Evolutionary conservation across 345 rosid species (phyloP), one percentile per base, ranked within the genome.

Genomic region (Tarenaya hassleriana): DNA sequence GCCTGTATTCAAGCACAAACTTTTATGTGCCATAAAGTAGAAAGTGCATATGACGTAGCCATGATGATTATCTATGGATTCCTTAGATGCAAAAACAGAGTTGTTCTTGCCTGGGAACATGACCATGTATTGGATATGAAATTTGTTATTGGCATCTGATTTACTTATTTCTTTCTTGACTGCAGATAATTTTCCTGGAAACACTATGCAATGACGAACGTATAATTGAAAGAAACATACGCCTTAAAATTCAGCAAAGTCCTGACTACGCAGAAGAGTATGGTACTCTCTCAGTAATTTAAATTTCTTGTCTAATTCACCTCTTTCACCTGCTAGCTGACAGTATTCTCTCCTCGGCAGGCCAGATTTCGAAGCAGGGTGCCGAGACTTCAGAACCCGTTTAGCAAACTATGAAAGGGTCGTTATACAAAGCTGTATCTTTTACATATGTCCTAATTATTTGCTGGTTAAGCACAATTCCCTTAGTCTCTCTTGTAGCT

Each of bases 201-300:
- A 88, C 97, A 8, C 52, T 94, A 67, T 94, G 97, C 87, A 94
- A 88, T 54, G 97, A 94, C 56, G 74, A 67, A 55, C 82, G 80
- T 73, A 88, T 94, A 61, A 88, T 94, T 67, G 97, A 88, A 77
- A 86, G 97, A 60, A 88, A 94, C 62, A 94, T 94, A 69, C 95
- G 97, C 21, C 95, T 88, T 50, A 94, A 94, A 75, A 88, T 94
- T 67, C 99, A 86, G 50, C 99, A 94, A 69, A 94, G 99, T 67
- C 95, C 99, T 52, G 99, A 94, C 69, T 94, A 94, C 71, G 79
- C 97, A 12, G 99, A 94, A 79, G 82, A 94, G 99, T 94, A 83
- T 33, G 83, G 33, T 57, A 51, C 58, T 54, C 50, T 64, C 61
- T 58, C 41, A 46, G 68, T 41, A 27, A 52, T 27, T 44, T 61